Evolutionary conservation across 139 green algal species (phyloP).

Genomic region (Helicosporidium sp.): DNA sequence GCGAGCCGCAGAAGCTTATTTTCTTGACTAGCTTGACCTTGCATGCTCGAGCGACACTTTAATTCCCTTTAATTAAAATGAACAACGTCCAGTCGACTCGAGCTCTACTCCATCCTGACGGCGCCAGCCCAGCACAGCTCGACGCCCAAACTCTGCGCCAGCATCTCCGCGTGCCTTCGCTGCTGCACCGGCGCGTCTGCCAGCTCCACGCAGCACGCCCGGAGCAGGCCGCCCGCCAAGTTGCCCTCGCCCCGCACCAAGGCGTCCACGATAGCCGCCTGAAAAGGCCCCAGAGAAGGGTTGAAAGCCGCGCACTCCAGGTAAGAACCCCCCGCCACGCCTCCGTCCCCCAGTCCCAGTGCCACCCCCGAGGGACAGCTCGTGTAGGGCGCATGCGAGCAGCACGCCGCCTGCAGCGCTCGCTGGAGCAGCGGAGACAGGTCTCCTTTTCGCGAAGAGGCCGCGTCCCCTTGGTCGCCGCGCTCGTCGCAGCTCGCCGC

Average conservation of each 20-base stretch:
- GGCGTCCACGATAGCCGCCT: slow-evolving; percentile 32
- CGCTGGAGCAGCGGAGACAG: too few relatives aligned
- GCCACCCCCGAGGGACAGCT: slow-evolving; percentile 44
- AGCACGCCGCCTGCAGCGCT: slow-evolving; percentile 20
- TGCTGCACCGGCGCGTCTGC: slow-evolving; percentile 22
- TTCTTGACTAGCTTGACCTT: not conserved
- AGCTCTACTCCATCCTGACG: not conserved
- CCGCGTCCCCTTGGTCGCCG: too few relatives aligned
- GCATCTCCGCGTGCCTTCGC: slow-evolving; percentile 5
- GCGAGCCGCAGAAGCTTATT: not conserved
- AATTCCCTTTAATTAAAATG: too few relatives aligned
- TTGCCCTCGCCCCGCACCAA: not conserved
- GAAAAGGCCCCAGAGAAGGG: slow-evolving; percentile 54
- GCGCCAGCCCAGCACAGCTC: slow-evolving; percentile 6
- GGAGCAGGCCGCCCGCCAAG: too few relatives aligned
- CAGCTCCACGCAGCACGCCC: slow-evolving; percentile 43
- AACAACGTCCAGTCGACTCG: not conserved
- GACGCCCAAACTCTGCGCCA: slow-evolving; percentile 19
- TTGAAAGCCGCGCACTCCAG: slow-evolving; percentile 72
- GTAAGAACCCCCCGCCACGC: slow-evolving; percentile 42
- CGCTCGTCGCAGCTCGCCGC: too few relatives aligned
- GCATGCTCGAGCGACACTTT: too few relatives aligned
- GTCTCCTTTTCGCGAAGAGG: too few relatives aligned
- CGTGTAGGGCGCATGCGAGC: slow-evolving; percentile 56
- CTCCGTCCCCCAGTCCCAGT: slow-evolving; percentile 24